Evolutionary conservation across 1,284 basidiomycete species (phyloP), one percentile per base, ranked within the genome.

Genomic region (Ustilago loliicola): DNA sequence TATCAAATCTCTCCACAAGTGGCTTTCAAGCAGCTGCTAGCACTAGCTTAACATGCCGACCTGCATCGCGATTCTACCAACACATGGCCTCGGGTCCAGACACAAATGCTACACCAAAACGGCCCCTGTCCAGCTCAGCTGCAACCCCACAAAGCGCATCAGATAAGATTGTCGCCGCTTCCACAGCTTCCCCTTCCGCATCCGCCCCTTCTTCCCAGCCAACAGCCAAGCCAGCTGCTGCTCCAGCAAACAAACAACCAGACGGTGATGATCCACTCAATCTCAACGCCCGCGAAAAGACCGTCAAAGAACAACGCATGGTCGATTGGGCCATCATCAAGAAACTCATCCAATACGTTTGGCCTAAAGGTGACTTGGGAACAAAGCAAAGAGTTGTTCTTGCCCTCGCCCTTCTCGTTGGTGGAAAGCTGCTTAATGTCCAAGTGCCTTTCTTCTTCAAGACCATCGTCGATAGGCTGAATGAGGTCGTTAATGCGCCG

Each of bases 391-490:
- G 95, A 5, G 96, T 99, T 6, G 80, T 98, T 0, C 86, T 93
- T 6, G 97, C 97, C 0, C 90, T 99, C 54, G 90, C 88, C 0
- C 87, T 99, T 62, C 89, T 99, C 40, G 89, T 98, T 40, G 89
- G 90, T 7, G 96, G 94, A 61, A 99, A 99, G 90, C 88, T 97
- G 30, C 88, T 98, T 67, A 99, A 98, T 85, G 96, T 99, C 0
- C 96, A 98, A 89, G 96, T 99, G 6, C 96, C 97, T 0, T 91
- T 95, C 79, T 90, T 98, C 77, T 99, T 99, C 90, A 99, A 98
- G 87, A 87, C 90, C 45, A 91, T 99, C 55, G 92, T 99, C 66
- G 96, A 99, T 85, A 87, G 91, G 1, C 89, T 99, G 74, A 98
- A 97, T 83, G 88, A 83, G 1, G 61, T 66, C 0, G 70, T 79